Conservation (phyloP, 2,329 filamentous ascomycete genomes). For the Botrytis tulipae region DNA sequence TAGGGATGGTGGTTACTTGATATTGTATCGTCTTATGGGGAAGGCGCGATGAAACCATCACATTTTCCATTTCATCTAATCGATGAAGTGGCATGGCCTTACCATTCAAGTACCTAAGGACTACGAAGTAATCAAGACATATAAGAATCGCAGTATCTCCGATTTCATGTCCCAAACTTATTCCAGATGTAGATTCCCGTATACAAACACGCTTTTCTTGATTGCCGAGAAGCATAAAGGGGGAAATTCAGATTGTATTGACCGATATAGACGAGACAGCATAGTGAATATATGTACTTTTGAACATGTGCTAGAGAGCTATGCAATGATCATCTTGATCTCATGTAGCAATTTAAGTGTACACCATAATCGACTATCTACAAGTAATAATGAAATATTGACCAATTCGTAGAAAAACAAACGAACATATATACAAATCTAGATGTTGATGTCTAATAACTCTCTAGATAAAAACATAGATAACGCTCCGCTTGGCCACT, state of each 20-base stretch:
- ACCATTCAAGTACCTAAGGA: neutral
- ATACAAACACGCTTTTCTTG: neutral
- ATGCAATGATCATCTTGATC: neutral
- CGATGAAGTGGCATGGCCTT: neutral
- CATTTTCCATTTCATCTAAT: no score
- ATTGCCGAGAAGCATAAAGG: no score
- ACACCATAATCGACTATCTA: fast-evolving
- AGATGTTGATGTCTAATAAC: no score
- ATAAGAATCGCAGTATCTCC: neutral
- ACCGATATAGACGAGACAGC: neutral
- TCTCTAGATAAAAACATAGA: neutral
- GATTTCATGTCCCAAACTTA: neutral
- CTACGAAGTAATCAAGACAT: neutral
- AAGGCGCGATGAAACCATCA: neutral
- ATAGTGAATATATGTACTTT: neutral
- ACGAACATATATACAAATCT: neutral
- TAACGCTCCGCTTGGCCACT: neutral
- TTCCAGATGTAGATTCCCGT: neutral
- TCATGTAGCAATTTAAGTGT: neutral
- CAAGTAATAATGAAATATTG: neutral
- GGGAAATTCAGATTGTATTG: no score
- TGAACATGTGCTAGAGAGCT: neutral
- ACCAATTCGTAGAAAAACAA: neutral
- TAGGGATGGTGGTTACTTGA: neutral
- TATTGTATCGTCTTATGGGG: neutral